Evolutionary conservation across 495 filamentous ascomycete genomes (phyloP).

Genomic region (Neurospora sp.): DNA sequence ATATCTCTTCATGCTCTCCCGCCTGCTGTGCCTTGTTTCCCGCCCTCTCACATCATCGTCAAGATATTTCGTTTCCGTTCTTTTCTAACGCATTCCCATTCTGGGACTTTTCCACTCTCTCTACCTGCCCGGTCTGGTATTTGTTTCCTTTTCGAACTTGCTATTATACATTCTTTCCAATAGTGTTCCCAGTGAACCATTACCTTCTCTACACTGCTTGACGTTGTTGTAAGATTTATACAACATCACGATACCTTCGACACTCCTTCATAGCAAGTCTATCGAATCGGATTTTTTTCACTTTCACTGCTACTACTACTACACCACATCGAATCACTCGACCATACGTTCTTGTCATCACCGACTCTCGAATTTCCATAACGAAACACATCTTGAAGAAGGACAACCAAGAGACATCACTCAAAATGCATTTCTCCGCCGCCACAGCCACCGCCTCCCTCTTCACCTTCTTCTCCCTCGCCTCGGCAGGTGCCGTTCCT

Average conservation of each 20-base stretch:
- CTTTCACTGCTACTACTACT: neutral
- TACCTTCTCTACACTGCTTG: neutral
- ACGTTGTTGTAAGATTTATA: neutral
- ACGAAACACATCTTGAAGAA: neutral
- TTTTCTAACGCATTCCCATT: neutral
- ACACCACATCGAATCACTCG: neutral
- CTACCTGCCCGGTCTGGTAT: neutral
- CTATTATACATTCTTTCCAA: neutral
- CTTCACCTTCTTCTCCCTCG: constrained; percentile 15
- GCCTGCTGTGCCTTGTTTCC: neutral
- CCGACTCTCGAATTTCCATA: neutral
- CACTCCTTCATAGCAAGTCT: neutral
- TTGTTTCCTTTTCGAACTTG: neutral
- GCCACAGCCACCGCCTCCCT: constrained; percentile 6
- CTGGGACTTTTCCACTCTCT: neutral
- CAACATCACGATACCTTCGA: neutral
- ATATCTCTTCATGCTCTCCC: neutral
- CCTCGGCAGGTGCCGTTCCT: constrained; percentile 10
- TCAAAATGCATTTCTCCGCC: neutral
- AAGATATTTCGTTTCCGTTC: neutral
- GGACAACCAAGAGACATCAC: neutral
- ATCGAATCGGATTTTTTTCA: neutral
- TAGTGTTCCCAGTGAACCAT: neutral
- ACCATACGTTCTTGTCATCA: neutral
- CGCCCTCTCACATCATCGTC: neutral